A percentile compares a stretch with the other conserved stretches of the same genome.
Evolutionary conservation across 140 eudicot genomes (phyloP).

Genomic region (Bidens hawaiensis): DNA sequence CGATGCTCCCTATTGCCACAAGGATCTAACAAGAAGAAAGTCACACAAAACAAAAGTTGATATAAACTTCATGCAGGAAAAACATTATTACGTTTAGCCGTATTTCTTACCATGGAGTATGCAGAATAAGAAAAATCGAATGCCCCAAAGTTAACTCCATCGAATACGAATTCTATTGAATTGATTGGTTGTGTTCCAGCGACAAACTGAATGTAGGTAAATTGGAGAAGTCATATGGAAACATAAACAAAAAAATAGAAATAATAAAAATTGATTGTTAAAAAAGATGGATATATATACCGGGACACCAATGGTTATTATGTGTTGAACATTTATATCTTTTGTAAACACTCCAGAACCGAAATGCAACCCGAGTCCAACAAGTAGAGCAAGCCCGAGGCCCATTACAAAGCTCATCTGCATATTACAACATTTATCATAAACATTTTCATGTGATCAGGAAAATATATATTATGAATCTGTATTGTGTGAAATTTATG

Average conservation of each 20-base stretch:
- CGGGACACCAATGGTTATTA: constrained; percentile 67
- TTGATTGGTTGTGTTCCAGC: constrained; percentile 97
- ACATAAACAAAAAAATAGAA: background rate
- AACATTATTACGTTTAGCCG: background rate
- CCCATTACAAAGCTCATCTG: constrained; percentile 89
- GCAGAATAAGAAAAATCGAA: constrained; percentile 84
- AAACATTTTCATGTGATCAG: background rate
- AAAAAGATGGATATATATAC: constrained; percentile 31
- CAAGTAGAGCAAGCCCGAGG: constrained; percentile 63
- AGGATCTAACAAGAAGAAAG: constrained; percentile 42
- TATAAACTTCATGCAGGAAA: background rate
- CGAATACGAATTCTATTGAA: constrained; percentile 70
- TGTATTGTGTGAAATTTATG: background rate
- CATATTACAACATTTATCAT: constrained; percentile 7
- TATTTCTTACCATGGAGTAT: constrained; percentile 65
- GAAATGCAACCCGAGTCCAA: constrained; percentile 74
- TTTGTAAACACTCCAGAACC: constrained; percentile 67
- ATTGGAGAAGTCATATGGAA: background rate
- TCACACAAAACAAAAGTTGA: background rate
- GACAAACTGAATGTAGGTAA: constrained; percentile 50
- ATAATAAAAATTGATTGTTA: background rate
- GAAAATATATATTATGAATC: background rate
- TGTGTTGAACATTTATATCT: constrained; percentile 50
- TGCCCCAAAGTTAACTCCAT: constrained; percentile 89
- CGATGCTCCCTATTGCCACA: constrained; percentile 65